These are phyloP conservation scores for Boletus fagicola DNA, from an alignment of 768 basidiomycete genomes.

Conservation along the genomic window DNA sequence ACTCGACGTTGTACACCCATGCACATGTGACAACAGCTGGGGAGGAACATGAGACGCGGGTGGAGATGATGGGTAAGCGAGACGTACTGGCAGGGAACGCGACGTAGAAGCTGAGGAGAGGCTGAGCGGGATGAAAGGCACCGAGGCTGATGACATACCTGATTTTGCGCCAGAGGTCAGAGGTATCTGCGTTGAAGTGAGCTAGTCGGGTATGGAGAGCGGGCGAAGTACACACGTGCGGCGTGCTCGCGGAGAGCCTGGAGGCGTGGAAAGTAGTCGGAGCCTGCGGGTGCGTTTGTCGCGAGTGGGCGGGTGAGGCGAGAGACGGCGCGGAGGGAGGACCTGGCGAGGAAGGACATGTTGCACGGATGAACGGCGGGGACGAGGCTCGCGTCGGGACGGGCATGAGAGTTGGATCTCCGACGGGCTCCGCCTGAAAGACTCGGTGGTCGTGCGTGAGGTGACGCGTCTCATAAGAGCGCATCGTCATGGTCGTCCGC, in stretches of 20 bases:
- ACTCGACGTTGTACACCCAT: conserved; percentile 54
- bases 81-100: conserved; percentile 73
- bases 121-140: conserved; percentile 5
- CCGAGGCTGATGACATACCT: conserved; percentile 47
- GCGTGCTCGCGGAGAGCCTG: conserved; percentile 66
- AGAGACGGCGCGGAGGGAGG: conserved; percentile 46
- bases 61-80: background rate
- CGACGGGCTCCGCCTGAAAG: conserved; percentile 33
- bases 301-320: conserved; percentile 36
- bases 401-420: conserved; percentile 17
- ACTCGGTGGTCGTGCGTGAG: conserved; percentile 27
- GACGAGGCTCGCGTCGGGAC: conserved; percentile 31
- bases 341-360: conserved; percentile 54
- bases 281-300: conserved; percentile 38
- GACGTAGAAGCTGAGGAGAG: conserved; percentile 57
- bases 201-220: conserved; percentile 4
- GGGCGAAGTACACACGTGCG: conserved; percentile 42
- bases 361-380: background rate
- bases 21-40: conserved; percentile 28
- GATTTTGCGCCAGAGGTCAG: conserved; percentile 84
- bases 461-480: conserved; percentile 40
- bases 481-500: conserved; percentile 56
- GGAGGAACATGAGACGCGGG: conserved; percentile 12
- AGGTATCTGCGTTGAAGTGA: conserved; percentile 50
- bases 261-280: conserved; percentile 49